Evolutionary conservation across 352 stramenopile species (phyloP).

Genomic region (Chrysophaeum taylorii): DNA sequence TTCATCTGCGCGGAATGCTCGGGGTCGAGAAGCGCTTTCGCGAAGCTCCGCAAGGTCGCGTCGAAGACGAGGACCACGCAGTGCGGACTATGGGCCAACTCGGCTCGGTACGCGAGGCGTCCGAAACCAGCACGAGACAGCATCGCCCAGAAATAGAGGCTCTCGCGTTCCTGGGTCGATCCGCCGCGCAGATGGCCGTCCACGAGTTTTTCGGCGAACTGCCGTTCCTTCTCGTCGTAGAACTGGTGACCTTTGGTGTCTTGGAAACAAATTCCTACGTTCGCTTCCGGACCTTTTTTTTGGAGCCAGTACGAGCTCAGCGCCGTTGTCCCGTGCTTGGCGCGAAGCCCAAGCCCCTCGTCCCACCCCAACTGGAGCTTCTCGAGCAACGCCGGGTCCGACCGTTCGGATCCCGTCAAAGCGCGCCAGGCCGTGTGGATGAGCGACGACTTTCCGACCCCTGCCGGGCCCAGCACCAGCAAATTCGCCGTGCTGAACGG

Average conservation of each 20-base stretch:
- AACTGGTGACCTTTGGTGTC: constrained; percentile 9
- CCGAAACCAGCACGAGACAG: neutral
- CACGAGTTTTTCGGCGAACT: neutral
- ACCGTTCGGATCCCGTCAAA: neutral
- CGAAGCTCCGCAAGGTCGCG: neutral
- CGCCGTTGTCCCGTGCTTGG: neutral
- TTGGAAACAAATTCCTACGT: neutral
- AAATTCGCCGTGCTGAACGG: neutral
- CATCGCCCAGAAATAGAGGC: neutral
- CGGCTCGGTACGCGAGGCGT: neutral
- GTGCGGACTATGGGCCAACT: neutral
- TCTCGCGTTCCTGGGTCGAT: neutral
- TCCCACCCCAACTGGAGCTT: neutral
- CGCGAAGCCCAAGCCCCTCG: neutral
- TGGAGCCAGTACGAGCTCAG: neutral
- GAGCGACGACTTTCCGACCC: neutral
- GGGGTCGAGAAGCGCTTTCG: neutral
- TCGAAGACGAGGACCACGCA: neutral
- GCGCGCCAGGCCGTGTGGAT: constrained; percentile 7
- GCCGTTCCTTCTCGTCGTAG: neutral
- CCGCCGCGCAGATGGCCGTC: neutral
- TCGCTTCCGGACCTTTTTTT: too few relatives aligned
- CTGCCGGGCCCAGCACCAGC: neutral
- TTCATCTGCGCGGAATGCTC: neutral
- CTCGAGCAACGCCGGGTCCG: neutral